Conservation (phyloP, 139 green algal genomes). For the Zygnema cylindricum region DNA sequence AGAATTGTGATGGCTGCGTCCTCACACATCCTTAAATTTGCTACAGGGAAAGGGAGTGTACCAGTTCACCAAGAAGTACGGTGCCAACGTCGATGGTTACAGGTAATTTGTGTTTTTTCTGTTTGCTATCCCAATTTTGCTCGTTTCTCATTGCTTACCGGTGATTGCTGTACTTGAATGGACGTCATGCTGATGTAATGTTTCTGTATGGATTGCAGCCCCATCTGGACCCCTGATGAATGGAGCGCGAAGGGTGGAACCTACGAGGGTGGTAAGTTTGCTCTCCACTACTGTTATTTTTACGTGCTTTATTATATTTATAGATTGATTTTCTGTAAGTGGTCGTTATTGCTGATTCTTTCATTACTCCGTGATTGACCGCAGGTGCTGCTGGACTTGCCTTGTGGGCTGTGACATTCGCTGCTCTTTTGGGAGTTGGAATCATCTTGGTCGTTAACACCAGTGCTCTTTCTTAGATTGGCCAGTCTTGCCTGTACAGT, state of each 20-base stretch:
- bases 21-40: too few species aligned
- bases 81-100: conserved; percentile 55
- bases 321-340: neutral
- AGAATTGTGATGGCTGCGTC: too few species aligned
- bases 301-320: neutral
- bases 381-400: conserved; percentile 19
- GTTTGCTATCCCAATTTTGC: too few species aligned
- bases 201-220: conserved; percentile 10
- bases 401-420: conserved; percentile 34
- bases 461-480: conserved; percentile 17
- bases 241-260: conserved; percentile 31
- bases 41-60: conserved; percentile 49
- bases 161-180: neutral
- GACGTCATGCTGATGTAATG: neutral
- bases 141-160: too few species aligned
- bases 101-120: conserved; percentile 10
- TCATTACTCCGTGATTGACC: neutral
- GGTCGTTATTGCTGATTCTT: neutral
- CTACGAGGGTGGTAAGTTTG: conserved; percentile 42
- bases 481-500: neutral
- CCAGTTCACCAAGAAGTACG: conserved; percentile 58
- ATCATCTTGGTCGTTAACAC: conserved; percentile 17
- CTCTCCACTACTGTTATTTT: neutral
- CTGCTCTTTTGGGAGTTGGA: conserved; percentile 20
- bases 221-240: conserved; percentile 7